Base-by-base conservation (phyloP, 257 asterid species). In the Solanum dulcamara region DNA sequence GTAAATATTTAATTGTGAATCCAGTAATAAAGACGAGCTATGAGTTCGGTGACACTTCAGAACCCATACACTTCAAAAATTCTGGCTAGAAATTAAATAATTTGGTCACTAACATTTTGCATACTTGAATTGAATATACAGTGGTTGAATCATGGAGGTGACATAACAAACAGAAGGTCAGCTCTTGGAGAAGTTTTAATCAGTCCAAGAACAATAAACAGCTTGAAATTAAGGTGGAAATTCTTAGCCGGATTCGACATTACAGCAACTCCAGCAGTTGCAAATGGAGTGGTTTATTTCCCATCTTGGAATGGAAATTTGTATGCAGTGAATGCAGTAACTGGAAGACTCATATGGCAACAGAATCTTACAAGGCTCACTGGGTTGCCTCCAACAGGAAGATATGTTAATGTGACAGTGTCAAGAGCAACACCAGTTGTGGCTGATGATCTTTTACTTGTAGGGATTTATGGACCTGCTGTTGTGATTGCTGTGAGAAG, bases 261-360 rank as follows among this genome's bases (percentile, higher is more conserved):
- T 55, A 89, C 94, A 1, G 96, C 97, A 0, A 94, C 97, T 0
- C 98, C 96, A 3, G 91, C 97, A 4, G 91, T 92, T 1, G 93
- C 92, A 2, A 72, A 79, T 33, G 90, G 94, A 22, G 94, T 87
- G 0, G 94, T 93, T 24, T 94, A 93, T 79, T 92, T 95, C 64
- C 97, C 98, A 0, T 94, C 96, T 1, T 95, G 98, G 98, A 93
- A 94, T 72, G 98, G 98, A 1, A 90, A 89, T 62, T 28, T 94
- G 46, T 94, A 94, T 28, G 97, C 98, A 1, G 96, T 94, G 15
- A 59, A 89, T 28, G 96, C 96, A 0, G 0, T 7, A 0, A 92
- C 8, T 26, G 98, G 98, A 17, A 67, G 67, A 1, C 93, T 92
- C 18, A 82, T 67, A 32, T 95, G 98, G 98, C 46, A 89, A 84